Evolutionary conservation across 805 yeast species (phyloP).

Genomic region (Wickerhamiella brachini): DNA sequence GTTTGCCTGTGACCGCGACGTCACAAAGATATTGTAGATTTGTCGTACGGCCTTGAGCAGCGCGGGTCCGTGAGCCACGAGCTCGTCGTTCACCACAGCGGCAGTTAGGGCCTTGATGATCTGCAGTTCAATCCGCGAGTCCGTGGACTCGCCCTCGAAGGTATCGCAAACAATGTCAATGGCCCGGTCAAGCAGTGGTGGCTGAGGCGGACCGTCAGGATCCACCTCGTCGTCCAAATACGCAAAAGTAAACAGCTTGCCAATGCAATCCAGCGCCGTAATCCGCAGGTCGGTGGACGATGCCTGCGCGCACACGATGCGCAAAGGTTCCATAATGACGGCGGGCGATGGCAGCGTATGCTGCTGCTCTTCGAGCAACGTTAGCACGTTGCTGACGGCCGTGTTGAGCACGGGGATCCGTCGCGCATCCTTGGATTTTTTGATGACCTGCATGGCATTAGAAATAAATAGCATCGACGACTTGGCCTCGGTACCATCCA

Average conservation of each 20-base stretch:
- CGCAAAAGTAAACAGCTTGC: conserved; percentile 79
- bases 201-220: conserved; percentile 35
- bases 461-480: conserved; percentile 35
- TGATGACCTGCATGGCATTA: conserved; percentile 44
- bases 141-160: conserved; percentile 86
- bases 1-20: conserved; percentile 66
- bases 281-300: conserved; percentile 51
- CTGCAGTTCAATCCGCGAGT: conserved; percentile 78
- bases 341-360: conserved; percentile 30
- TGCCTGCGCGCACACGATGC: conserved; percentile 54
- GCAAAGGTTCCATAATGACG: conserved; percentile 64
- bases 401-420: conserved; percentile 29
- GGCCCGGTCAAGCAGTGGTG: conserved; percentile 61
- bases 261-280: conserved; percentile 69
- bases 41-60: conserved; percentile 83
- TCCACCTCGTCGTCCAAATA: conserved; percentile 34
- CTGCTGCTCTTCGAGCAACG: conserved; percentile 18
- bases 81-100: conserved; percentile 64
- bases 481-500: conserved; percentile 12
- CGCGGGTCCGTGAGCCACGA: conserved; percentile 83
- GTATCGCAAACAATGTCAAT: conserved; percentile 73
- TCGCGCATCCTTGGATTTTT: conserved; percentile 46
- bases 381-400: conserved; percentile 25
- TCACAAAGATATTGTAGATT: conserved; percentile 80
- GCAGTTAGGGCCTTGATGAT: conserved; percentile 84